Conservation (phyloP, 352 stramenopile genomes). For the Blastocystis sp. region DNA sequence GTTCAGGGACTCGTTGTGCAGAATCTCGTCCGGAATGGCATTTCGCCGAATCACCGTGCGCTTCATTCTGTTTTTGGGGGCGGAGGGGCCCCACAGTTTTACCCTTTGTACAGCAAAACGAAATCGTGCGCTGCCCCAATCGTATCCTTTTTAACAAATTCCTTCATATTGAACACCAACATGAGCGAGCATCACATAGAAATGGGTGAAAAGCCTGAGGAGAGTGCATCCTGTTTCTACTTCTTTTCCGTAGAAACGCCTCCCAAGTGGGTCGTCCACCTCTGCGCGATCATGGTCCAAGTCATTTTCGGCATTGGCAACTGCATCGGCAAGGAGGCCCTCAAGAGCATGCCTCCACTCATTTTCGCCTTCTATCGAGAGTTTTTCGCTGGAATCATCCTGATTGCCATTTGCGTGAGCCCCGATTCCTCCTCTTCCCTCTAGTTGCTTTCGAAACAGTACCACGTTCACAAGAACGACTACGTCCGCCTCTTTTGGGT, state of each 20-base stretch:
- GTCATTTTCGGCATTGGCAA: conserved; percentile 56
- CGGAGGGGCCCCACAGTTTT: too few relatives aligned
- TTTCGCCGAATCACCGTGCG: conserved; percentile 43
- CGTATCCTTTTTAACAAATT: too few relatives aligned
- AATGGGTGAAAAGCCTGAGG: not conserved
- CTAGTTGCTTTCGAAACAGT: conserved; percentile 8
- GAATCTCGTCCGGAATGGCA: conserved; percentile 82
- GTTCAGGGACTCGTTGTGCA: conserved; percentile 81
- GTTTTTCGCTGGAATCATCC: conserved; percentile 62
- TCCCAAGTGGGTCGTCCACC: conserved; percentile 17
- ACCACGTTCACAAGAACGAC: not conserved
- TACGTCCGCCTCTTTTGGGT: conserved; percentile 18
- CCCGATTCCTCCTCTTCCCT: not conserved
- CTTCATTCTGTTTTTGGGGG: conserved; percentile 36
- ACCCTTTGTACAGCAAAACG: too few relatives aligned
- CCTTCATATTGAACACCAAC: too few relatives aligned
- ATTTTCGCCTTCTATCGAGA: conserved; percentile 68
- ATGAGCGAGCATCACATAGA: too few relatives aligned
- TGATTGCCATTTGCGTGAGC: conserved; percentile 44
- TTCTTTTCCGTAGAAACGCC: not conserved
- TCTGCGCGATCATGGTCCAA: conserved; percentile 9
- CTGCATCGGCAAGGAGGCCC: conserved; percentile 45
- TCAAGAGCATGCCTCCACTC: conserved; percentile 57
- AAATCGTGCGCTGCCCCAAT: too few relatives aligned
- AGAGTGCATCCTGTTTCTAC: not conserved